Percentiles rank a stretch among this genome's conserved stretches.
These are phyloP conservation scores for Talaromyces wortmannii DNA, from an alignment of 495 filamentous ascomycete species.

Conservation along the genomic window DNA sequence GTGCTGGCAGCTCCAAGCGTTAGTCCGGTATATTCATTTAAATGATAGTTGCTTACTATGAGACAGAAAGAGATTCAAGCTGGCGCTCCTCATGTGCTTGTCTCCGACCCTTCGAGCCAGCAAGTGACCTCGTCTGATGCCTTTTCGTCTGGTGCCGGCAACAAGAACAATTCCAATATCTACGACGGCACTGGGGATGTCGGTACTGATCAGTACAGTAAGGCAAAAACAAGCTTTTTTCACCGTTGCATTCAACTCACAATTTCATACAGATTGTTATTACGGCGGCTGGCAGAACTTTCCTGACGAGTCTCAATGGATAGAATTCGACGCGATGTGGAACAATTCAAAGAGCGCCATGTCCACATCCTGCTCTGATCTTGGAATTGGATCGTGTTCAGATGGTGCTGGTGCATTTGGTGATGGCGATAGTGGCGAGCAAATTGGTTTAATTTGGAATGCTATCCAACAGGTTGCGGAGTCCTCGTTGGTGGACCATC, in stretches of 20 bases:
- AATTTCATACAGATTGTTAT: background rate
- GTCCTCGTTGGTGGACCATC: slow-evolving; percentile 19
- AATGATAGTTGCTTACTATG: background rate
- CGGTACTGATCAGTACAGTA: slow-evolving; percentile 2
- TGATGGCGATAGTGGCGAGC: slow-evolving; percentile 18
- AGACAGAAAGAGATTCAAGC: background rate
- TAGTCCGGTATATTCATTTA: background rate
- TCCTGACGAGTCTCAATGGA: slow-evolving; percentile 3
- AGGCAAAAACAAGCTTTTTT: background rate
- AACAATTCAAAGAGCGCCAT: slow-evolving; percentile 4
- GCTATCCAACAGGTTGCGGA: slow-evolving; percentile 21
- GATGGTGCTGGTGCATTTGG: background rate
- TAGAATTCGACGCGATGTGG: slow-evolving; percentile 6
- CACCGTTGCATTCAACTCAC: background rate
- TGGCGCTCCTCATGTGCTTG: background rate
- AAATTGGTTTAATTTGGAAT: slow-evolving; percentile 21
- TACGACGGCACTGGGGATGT: slow-evolving; percentile 4
- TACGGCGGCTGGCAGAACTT: slow-evolving; percentile 5
- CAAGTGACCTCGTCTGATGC: slow-evolving; percentile 3
- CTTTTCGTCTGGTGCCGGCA: slow-evolving; percentile 1
- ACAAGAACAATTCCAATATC: slow-evolving; percentile 1
- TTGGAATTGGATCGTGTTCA: slow-evolving; percentile 4
- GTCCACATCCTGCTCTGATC: slow-evolving; percentile 3
- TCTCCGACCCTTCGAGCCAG: slow-evolving; percentile 2
- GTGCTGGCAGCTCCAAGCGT: background rate